These are phyloP conservation scores for Ploettnerulaceae sp. DNA, from an alignment of 2,329 filamentous ascomycete genomes.

Conservation along the genomic window DNA sequence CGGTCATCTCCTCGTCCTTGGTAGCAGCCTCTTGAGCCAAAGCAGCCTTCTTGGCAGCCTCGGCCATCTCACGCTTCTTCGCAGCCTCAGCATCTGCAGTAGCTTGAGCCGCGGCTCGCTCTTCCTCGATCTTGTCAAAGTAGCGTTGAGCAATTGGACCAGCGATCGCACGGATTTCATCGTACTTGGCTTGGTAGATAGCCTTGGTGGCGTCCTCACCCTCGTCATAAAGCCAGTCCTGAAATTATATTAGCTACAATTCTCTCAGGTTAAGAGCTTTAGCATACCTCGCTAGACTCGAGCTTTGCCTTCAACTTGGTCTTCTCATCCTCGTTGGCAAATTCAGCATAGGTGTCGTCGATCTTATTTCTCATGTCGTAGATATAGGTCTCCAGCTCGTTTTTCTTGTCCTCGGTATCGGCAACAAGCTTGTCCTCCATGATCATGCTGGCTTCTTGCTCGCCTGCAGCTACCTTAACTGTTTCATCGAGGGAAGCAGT, in stretches of 20 bases:
- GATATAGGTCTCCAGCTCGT: constrained; percentile 96
- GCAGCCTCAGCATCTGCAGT: constrained; percentile 42
- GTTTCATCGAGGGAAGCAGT: constrained; percentile 72
- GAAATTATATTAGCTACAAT: constrained; percentile 21
- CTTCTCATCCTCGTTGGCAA: constrained; percentile 91
- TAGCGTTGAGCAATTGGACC: constrained; percentile 91
- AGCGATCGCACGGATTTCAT: constrained; percentile 86
- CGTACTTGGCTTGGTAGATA: constrained; percentile 89
- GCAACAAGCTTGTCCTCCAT: constrained; percentile 98
- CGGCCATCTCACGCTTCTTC: constrained; percentile 47
- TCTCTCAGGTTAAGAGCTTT: not conserved
- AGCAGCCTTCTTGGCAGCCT: constrained; percentile 41
- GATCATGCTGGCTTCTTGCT: constrained; percentile 86
- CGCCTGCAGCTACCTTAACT: constrained; percentile 61
- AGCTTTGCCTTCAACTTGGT: constrained; percentile 78
- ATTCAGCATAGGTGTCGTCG: constrained; percentile 83
- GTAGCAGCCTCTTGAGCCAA: constrained; percentile 37
- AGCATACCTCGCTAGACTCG: constrained; percentile 75
- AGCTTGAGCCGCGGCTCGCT: constrained; percentile 76
- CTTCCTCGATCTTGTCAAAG: constrained; percentile 88
- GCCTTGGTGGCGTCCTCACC: constrained; percentile 93
- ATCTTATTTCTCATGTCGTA: constrained; percentile 96
- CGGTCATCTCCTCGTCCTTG: constrained; percentile 60
- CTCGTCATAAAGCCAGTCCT: constrained; percentile 99
- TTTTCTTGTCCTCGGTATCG: constrained; percentile 99